phyloP scores from a whole-genome alignment of 1,284 basidiomycete genomes.

The Boletus mariae region DNA sequence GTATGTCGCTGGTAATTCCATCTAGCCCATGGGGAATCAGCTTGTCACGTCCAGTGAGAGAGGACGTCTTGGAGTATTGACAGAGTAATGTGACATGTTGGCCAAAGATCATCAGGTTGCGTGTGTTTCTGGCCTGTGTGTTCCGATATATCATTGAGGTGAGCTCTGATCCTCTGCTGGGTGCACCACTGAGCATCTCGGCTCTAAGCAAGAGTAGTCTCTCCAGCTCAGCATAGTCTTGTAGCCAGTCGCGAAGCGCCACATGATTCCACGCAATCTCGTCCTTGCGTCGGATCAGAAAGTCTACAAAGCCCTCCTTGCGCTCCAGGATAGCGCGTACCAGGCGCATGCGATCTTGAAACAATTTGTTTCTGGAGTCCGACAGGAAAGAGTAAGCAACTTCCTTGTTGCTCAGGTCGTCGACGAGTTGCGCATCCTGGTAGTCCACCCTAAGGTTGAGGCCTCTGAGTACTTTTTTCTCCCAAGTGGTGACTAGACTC shows the following conservation, averaged over 20 bases:
- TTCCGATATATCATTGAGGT: slow-evolving; percentile 19
- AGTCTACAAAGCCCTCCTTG: background rate
- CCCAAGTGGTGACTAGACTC: slow-evolving; percentile 10
- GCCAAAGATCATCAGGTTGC: slow-evolving; percentile 22
- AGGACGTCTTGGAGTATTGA: slow-evolving; percentile 27
- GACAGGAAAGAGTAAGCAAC: background rate
- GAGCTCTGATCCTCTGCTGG: slow-evolving; percentile 25
- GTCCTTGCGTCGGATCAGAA: background rate
- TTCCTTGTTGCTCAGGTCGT: slow-evolving; percentile 6
- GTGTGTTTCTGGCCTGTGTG: background rate
- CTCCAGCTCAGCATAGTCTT: slow-evolving; percentile 14
- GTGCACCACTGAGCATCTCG: slow-evolving; percentile 22
- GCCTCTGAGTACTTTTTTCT: slow-evolving; percentile 16
- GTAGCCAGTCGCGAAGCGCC: slow-evolving; percentile 15
- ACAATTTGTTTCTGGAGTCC: slow-evolving; percentile 7
- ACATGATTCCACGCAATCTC: slow-evolving; percentile 11
- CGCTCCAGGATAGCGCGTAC: background rate
- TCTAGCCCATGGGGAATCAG: slow-evolving; percentile 31
- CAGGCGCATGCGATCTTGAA: background rate
- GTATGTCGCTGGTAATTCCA: slow-evolving; percentile 18
- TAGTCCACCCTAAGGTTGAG: background rate
- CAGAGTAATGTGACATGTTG: slow-evolving; percentile 18
- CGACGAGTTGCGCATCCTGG: too few relatives aligned
- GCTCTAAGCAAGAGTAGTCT: slow-evolving; percentile 8
- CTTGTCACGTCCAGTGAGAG: slow-evolving; percentile 21